phyloP scores from a whole-genome alignment of 176 grass and related monocot genomes.

The Avena atlantica region DNA sequence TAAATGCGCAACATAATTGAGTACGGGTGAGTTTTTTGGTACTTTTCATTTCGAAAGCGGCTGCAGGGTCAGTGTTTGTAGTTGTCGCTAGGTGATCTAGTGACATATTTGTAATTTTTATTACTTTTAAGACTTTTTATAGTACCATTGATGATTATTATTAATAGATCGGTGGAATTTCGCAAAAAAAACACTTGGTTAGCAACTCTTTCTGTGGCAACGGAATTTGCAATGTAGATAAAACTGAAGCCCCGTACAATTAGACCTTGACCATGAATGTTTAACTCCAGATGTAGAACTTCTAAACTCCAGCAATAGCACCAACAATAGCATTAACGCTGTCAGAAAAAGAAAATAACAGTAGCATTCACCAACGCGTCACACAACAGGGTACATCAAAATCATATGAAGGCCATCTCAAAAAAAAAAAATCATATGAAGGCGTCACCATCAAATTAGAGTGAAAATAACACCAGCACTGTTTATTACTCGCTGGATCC shows the following conservation, averaged over 20 bases:
- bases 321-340: neutral
- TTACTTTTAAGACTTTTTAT: no score
- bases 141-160: no score
- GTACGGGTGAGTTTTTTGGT: no score
- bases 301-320: neutral
- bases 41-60: no score
- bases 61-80: no score
- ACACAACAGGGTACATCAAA: slow-evolving; percentile 30
- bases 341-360: neutral
- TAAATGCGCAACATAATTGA: no score
- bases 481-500: neutral
- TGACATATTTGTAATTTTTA: no score
- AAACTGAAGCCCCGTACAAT: neutral
- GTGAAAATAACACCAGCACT: neutral
- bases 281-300: neutral
- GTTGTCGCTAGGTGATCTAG: no score
- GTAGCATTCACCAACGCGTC: neutral
- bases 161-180: no score
- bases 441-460: slow-evolving; percentile 27
- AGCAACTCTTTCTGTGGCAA: no score
- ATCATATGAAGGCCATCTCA: slow-evolving; percentile 28
- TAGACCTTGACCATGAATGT: neutral
- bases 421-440: slow-evolving; percentile 17
- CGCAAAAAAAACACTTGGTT: no score
- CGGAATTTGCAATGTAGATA: no score